Percentiles rank a stretch among this genome's conserved stretches.
These are phyloP conservation scores for Aspergillus phoenicis DNA, from an alignment of 2,329 filamentous ascomycete species.

Conservation along the genomic window DNA sequence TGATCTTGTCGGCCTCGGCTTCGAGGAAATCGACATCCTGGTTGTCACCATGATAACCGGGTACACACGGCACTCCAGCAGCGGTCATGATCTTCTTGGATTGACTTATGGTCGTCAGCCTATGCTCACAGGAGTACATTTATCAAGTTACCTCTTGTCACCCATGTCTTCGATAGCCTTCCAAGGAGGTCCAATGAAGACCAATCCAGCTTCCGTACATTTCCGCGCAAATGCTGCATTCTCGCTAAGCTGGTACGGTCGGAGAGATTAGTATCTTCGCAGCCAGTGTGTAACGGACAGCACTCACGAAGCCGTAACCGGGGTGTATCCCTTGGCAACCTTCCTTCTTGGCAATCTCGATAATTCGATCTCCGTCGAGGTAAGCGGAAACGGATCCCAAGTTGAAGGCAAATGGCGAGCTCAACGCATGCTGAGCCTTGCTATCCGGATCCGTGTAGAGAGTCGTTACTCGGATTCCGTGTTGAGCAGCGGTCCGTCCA, in stretches of 20 bases:
- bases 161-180: conserved; percentile 82
- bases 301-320: conserved; percentile 78
- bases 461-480: conserved; percentile 91
- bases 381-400: conserved; percentile 84
- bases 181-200: conserved; percentile 89
- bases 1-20: conserved; percentile 71
- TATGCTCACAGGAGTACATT: neutral
- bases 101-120: conserved; percentile 46
- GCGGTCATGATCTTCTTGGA: conserved; percentile 96
- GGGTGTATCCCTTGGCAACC: conserved; percentile 92
- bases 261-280: conserved; percentile 6
- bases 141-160: conserved; percentile 69
- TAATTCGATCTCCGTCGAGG: conserved; percentile 90
- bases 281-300: neutral
- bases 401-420: conserved; percentile 79
- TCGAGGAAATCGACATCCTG: conserved; percentile 69
- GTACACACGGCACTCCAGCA: conserved; percentile 94
- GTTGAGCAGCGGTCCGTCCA: conserved; percentile 79
- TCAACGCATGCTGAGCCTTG: conserved; percentile 81
- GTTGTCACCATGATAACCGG: conserved; percentile 87
- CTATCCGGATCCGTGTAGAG: conserved; percentile 94
- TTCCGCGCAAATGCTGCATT: conserved; percentile 87
- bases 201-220: conserved; percentile 84
- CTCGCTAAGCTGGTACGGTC: conserved; percentile 66
- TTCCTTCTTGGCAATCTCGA: conserved; percentile 80